Percentiles rank a stretch among this genome's conserved stretches.
Evolutionary conservation across 192 early-diverging fungal species (phyloP).

Genomic region (Phlyctochytrium arcticum): DNA sequence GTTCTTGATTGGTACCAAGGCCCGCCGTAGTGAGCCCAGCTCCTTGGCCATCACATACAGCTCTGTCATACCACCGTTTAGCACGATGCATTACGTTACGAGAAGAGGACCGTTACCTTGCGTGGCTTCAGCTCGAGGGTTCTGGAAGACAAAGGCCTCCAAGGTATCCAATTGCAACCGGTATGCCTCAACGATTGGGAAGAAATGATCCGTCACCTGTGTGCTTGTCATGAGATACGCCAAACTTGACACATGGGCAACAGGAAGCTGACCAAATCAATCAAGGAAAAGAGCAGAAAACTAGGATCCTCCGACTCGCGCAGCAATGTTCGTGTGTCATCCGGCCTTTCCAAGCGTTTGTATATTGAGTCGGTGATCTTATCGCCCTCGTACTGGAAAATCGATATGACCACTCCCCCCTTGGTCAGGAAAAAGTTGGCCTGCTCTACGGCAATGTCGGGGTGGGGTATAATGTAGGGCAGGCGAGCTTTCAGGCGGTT

Average conservation of each 20-base stretch:
- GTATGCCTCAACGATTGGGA: constrained; percentile 30
- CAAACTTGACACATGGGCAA: not conserved
- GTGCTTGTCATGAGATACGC: too few species aligned
- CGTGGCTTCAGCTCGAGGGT: constrained; percentile 24
- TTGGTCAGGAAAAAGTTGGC: constrained; percentile 26
- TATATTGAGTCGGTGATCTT: constrained; percentile 11
- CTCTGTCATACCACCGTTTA: constrained; percentile 1
- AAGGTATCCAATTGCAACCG: constrained; percentile 7
- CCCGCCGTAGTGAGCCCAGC: constrained; percentile 12
- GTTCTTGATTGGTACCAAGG: constrained; percentile 15
- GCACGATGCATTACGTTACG: not conserved
- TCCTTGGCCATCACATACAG: constrained; percentile 36
- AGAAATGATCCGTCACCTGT: constrained; percentile 30
- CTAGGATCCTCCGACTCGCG: constrained; percentile 24
- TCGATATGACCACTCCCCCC: constrained; percentile 24
- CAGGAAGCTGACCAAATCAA: constrained; percentile 19
- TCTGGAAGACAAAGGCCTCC: constrained; percentile 12
- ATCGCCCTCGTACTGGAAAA: constrained; percentile 28
- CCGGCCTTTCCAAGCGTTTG: constrained; percentile 9
- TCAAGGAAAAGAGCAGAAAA: constrained; percentile 32
- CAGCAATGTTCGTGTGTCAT: constrained; percentile 12
- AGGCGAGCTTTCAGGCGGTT: not conserved
- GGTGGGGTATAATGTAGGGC: not conserved
- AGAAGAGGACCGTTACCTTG: constrained; percentile 1
- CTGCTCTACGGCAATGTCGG: constrained; percentile 21